These are phyloP conservation scores for Huntiella omanensis DNA, from an alignment of 2,329 filamentous ascomycete species.

Conservation along the genomic window DNA sequence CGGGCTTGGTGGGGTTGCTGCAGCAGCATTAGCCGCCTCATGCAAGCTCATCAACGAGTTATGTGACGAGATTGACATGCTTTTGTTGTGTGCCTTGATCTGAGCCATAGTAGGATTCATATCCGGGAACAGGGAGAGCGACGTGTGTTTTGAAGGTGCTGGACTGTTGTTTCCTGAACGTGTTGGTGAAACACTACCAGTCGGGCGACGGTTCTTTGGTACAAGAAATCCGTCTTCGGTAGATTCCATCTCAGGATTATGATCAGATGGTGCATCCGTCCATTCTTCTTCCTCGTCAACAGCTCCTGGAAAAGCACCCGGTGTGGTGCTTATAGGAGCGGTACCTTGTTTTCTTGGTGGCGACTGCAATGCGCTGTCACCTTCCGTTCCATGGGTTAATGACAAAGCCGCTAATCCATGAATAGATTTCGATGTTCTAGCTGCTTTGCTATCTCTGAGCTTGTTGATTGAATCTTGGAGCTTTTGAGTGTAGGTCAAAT, in stretches of 20 bases:
- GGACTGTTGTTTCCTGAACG: constrained; percentile 15
- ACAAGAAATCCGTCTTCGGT: constrained; percentile 19
- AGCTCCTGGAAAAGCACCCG: constrained; percentile 35
- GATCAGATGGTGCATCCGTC: constrained; percentile 32
- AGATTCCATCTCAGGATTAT: constrained; percentile 5
- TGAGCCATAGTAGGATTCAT: constrained; percentile 13
- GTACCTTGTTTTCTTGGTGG: constrained; percentile 14
- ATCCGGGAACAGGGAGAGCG: constrained; percentile 35
- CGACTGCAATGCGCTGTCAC: constrained; percentile 4
- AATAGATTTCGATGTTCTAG: constrained; percentile 30
- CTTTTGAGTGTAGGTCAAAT: constrained; percentile 85
- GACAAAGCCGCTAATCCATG: constrained; percentile 17
- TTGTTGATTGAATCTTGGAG: constrained; percentile 82
- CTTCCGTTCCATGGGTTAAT: neutral
- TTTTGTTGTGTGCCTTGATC: constrained; percentile 13
- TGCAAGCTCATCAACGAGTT: constrained; percentile 27
- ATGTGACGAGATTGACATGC: constrained; percentile 32
- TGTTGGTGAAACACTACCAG: constrained; percentile 19
- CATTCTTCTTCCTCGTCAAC: constrained; percentile 38
- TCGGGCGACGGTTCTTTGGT: constrained; percentile 21
- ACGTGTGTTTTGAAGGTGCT: constrained; percentile 42
- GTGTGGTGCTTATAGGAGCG: constrained; percentile 23
- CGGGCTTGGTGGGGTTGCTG: constrained; percentile 25
- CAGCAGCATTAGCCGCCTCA: constrained; percentile 15
- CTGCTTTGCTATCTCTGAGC: constrained; percentile 34